Conservation (phyloP, 2,329 filamentous ascomycete species). For the Beauveria pseudobassiana region DNA sequence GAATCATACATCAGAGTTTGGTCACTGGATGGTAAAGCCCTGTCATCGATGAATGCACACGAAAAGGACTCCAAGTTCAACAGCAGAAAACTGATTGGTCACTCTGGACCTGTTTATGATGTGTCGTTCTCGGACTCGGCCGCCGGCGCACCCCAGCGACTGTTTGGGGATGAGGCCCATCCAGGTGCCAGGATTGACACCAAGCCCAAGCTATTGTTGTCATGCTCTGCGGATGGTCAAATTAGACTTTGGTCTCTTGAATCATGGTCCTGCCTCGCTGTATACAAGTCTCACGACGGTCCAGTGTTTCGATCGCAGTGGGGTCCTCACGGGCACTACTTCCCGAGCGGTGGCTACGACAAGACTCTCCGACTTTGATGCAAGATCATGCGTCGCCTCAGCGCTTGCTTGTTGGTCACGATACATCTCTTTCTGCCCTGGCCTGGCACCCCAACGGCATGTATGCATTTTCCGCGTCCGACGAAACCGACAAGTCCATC, state of each 20-base stretch:
- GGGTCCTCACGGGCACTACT: slow-evolving; percentile 94
- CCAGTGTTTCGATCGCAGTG: slow-evolving; percentile 84
- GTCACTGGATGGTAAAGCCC: slow-evolving; percentile 77
- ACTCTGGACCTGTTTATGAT: slow-evolving; percentile 81
- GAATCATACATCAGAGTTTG: slow-evolving; percentile 96
- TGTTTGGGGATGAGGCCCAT: slow-evolving; percentile 43
- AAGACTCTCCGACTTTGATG: slow-evolving; percentile 83
- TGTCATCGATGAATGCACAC: slow-evolving; percentile 57
- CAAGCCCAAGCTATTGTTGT: slow-evolving; percentile 70
- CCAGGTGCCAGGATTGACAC: slow-evolving; percentile 39
- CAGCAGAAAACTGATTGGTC: slow-evolving; percentile 73
- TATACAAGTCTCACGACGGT: slow-evolving; percentile 88
- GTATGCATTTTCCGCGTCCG: slow-evolving; percentile 88
- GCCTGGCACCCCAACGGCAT: slow-evolving; percentile 91
- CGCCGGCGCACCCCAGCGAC: slow-evolving; percentile 40
- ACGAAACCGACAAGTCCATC: slow-evolving; percentile 78
- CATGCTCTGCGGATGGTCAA: slow-evolving; percentile 78
- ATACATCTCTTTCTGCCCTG: slow-evolving; percentile 85
- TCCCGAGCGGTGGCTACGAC: slow-evolving; percentile 79
- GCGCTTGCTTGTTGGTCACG: slow-evolving; percentile 84
- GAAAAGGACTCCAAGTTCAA: slow-evolving; percentile 53
- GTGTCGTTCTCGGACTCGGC: slow-evolving; percentile 78
- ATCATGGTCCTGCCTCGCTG: slow-evolving; percentile 82
- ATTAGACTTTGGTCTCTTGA: slow-evolving; percentile 91
- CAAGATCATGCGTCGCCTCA: slow-evolving; percentile 88